Percentiles rank a stretch among this genome's conserved stretches.
phyloP scores from a whole-genome alignment of 495 filamentous ascomycete species.

The Penicillium turbatum region DNA sequence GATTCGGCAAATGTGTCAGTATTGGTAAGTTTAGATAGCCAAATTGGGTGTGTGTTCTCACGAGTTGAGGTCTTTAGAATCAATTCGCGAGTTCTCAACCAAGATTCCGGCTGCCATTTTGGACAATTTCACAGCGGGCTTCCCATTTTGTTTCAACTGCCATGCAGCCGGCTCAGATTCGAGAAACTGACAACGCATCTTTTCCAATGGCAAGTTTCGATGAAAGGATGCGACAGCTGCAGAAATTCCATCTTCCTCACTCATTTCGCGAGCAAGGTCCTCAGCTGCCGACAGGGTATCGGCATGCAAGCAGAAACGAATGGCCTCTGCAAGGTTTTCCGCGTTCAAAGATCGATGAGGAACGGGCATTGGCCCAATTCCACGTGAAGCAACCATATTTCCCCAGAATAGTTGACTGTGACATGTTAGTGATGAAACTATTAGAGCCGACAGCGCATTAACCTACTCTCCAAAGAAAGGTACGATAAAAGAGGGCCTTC shows the following conservation, averaged over 20 bases:
- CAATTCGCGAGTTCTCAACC: conserved; percentile 4
- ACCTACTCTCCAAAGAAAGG: conserved; percentile 59
- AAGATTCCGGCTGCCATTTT: conserved; percentile 4
- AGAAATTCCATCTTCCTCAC: conserved; percentile 63
- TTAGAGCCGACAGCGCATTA: not conserved
- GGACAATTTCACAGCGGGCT: not conserved
- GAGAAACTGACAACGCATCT: conserved; percentile 66
- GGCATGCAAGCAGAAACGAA: conserved; percentile 57
- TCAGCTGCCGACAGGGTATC: conserved; percentile 53
- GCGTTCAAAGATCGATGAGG: conserved; percentile 54
- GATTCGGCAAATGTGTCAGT: not conserved
- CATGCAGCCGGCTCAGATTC: conserved; percentile 62
- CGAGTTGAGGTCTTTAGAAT: not conserved
- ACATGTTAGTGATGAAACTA: not conserved
- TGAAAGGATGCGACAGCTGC: conserved; percentile 71
- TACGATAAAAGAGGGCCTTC: conserved; percentile 52
- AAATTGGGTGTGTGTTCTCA: not conserved
- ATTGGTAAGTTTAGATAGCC: not conserved
- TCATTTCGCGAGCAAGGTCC: conserved; percentile 58
- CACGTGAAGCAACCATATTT: conserved; percentile 54
- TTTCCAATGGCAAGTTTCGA: conserved; percentile 51
- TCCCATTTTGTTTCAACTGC: conserved; percentile 44
- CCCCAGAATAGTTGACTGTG: conserved; percentile 70
- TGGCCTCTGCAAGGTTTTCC: conserved; percentile 52
- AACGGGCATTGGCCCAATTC: conserved; percentile 60